These are phyloP conservation scores for Papiliotrema fonsecae DNA, from an alignment of 1,284 basidiomycete genomes.

Conservation along the genomic window DNA sequence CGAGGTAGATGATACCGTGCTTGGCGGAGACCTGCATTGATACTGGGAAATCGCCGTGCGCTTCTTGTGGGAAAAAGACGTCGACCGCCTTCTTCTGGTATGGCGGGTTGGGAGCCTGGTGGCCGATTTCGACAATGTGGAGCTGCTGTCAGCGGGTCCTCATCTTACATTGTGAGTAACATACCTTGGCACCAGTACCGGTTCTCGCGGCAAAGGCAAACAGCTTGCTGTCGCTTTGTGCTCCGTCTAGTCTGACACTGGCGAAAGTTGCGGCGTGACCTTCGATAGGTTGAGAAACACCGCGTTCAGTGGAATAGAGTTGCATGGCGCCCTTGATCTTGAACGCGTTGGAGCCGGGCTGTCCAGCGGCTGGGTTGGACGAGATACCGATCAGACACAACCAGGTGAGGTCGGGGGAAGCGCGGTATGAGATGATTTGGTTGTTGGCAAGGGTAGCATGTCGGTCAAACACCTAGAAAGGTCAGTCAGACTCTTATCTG, in stretches of 20 bases:
- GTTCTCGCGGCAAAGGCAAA: slow-evolving; percentile 96
- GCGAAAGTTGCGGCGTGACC: slow-evolving; percentile 98
- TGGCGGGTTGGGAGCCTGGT: slow-evolving; percentile 87
- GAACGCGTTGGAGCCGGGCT: slow-evolving; percentile 78
- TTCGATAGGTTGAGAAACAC: slow-evolving; percentile 98
- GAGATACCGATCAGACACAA: slow-evolving; percentile 94
- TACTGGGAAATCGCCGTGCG: slow-evolving; percentile 98
- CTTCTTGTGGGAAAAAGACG: slow-evolving; percentile 98
- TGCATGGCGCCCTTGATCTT: slow-evolving; percentile 98
- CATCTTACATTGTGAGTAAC: slow-evolving; percentile 17
- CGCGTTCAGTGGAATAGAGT: slow-evolving; percentile 69
- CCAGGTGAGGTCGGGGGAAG: slow-evolving; percentile 93
- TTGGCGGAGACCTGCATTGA: slow-evolving; percentile 98
- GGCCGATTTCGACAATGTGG: slow-evolving; percentile 98
- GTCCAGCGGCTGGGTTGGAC: slow-evolving; percentile 69
- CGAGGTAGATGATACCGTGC: slow-evolving; percentile 95
- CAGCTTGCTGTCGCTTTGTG: slow-evolving; percentile 76
- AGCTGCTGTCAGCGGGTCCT: slow-evolving; percentile 56
- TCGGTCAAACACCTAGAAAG: slow-evolving; percentile 90
- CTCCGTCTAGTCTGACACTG: slow-evolving; percentile 82
- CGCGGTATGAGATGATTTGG: slow-evolving; percentile 98
- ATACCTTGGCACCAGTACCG: slow-evolving; percentile 90
- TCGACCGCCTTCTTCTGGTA: slow-evolving; percentile 98
- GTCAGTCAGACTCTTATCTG: no score
- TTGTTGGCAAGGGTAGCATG: slow-evolving; percentile 89